Percentiles rank a stretch among this genome's conserved stretches.
Conservation (phyloP, 2,329 filamentous ascomycete species). For the Huntiella savannae region DNA sequence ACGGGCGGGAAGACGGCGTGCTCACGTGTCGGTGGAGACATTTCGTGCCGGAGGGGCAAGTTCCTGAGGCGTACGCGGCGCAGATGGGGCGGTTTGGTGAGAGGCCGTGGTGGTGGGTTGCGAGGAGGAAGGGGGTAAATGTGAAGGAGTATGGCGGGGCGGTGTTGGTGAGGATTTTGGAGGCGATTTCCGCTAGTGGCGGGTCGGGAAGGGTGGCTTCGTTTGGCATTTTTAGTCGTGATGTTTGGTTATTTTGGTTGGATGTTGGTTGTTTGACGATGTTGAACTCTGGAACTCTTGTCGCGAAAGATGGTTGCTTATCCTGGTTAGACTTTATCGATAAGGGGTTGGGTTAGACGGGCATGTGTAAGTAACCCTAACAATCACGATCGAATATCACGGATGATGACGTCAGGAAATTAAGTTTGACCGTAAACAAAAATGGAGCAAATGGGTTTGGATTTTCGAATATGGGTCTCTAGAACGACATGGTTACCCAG, state of each 20-base stretch:
- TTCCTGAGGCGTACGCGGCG: slow-evolving; percentile 66
- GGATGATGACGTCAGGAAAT: too few relatives aligned
- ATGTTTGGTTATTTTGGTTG: slow-evolving; percentile 14
- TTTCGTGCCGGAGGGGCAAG: slow-evolving; percentile 66
- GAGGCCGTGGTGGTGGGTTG: slow-evolving; percentile 70
- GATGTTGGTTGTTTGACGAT: neutral
- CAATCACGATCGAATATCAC: too few relatives aligned
- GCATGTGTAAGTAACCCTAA: too few relatives aligned
- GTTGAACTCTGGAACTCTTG: neutral
- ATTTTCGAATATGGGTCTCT: too few relatives aligned
- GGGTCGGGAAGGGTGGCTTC: too few relatives aligned
- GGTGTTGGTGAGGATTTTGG: slow-evolving; percentile 37
- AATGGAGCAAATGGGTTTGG: too few relatives aligned
- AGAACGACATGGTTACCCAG: neutral
- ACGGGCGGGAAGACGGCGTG: slow-evolving; percentile 21
- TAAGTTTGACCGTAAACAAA: too few relatives aligned
- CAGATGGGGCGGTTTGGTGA: slow-evolving; percentile 63
- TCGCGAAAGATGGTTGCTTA: neutral
- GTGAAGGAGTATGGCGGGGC: slow-evolving; percentile 48
- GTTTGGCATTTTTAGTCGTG: slow-evolving; percentile 11
- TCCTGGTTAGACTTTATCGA: neutral
- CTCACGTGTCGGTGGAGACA: slow-evolving; percentile 68
- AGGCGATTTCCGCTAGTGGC: slow-evolving; percentile 13
- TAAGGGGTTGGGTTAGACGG: neutral
- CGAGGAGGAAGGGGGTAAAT: slow-evolving; percentile 70